Conservation (phyloP, 352 stramenopile genomes). For the Phytophthora rubi region DNA sequence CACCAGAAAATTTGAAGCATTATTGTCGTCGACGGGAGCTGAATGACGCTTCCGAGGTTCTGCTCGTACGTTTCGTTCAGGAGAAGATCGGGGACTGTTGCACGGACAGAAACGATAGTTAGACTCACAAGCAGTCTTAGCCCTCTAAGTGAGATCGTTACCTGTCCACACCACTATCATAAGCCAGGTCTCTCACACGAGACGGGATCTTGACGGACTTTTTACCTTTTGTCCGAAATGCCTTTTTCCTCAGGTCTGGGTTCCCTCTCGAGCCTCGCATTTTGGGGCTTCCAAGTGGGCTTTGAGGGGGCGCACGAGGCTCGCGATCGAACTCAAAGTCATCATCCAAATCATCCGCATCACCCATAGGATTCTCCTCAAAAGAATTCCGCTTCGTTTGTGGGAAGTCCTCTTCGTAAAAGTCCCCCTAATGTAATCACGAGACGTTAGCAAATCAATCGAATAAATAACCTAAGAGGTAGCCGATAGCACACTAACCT, state of each 20-base stretch:
- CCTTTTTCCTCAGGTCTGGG: conserved; percentile 55
- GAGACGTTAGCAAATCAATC: conserved; percentile 1
- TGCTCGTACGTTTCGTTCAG: conserved; percentile 62
- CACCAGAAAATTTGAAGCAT: conserved; percentile 86
- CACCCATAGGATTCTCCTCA: conserved; percentile 75
- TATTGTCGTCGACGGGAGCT: conserved; percentile 62
- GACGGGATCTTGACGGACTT: conserved; percentile 56
- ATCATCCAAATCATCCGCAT: conserved; percentile 84
- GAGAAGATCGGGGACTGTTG: conserved; percentile 78
- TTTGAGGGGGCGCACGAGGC: conserved; percentile 49
- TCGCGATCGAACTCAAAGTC: conserved; percentile 91
- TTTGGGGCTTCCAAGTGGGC: conserved; percentile 66
- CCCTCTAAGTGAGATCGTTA: conserved; percentile 27
- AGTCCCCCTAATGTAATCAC: conserved; percentile 53
- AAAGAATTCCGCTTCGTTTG: conserved; percentile 76
- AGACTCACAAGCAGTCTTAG: conserved; percentile 1
- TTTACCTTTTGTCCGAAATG: conserved; percentile 58
- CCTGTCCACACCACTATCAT: conserved; percentile 85
- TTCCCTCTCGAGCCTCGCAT: conserved; percentile 38
- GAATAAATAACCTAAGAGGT: neutral
- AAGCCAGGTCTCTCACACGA: conserved; percentile 63
- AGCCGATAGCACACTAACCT: conserved; percentile 44
- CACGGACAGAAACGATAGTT: conserved; percentile 7
- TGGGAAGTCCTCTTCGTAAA: conserved; percentile 81
- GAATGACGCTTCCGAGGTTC: conserved; percentile 54